Evolutionary conservation across 2,329 filamentous ascomycete species (phyloP).

Genomic region (Penicillium verrucosum): DNA sequence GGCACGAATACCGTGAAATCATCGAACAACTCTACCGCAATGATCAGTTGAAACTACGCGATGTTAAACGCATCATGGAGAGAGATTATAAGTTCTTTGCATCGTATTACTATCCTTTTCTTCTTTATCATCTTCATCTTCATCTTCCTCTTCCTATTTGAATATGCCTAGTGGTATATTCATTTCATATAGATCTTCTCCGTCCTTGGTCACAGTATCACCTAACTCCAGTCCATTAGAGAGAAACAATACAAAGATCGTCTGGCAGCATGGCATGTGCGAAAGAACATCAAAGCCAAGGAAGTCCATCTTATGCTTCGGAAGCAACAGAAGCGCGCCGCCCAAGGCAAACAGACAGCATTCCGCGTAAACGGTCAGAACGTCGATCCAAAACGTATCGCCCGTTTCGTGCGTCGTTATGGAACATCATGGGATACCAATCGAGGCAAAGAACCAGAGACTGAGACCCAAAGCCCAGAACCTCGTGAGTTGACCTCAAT

Average conservation of each 20-base stretch:
- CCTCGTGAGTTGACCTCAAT: slow-evolving; percentile 25
- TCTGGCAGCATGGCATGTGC: slow-evolving; percentile 36
- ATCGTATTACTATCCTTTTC: slow-evolving; percentile 28
- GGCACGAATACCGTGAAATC: slow-evolving; percentile 35
- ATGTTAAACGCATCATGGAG: slow-evolving; percentile 40
- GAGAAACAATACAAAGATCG: slow-evolving; percentile 42
- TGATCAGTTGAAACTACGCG: slow-evolving; percentile 35
- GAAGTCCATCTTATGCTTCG: slow-evolving; percentile 39
- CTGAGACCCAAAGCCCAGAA: slow-evolving; percentile 30
- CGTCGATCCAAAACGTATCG: slow-evolving; percentile 35
- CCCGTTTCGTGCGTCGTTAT: slow-evolving; percentile 35
- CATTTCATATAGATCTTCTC: slow-evolving; percentile 5
- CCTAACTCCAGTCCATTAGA: slow-evolving; percentile 24
- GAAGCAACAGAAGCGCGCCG: slow-evolving; percentile 38
- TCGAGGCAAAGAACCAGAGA: slow-evolving; percentile 16
- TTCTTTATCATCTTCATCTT: slow-evolving; percentile 2
- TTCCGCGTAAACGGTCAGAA: slow-evolving; percentile 36
- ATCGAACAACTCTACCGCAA: slow-evolving; percentile 38
- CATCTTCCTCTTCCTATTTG: background rate
- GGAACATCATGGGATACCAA: slow-evolving; percentile 28
- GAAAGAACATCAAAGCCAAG: slow-evolving; percentile 40
- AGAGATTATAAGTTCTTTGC: slow-evolving; percentile 36
- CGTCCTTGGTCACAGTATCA: slow-evolving; percentile 1
- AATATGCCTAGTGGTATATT: slow-evolving; percentile 1
- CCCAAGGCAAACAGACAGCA: slow-evolving; percentile 37